Conservation (phyloP, 345 rosid genomes). For the Dipteronia dyeriana region DNA sequence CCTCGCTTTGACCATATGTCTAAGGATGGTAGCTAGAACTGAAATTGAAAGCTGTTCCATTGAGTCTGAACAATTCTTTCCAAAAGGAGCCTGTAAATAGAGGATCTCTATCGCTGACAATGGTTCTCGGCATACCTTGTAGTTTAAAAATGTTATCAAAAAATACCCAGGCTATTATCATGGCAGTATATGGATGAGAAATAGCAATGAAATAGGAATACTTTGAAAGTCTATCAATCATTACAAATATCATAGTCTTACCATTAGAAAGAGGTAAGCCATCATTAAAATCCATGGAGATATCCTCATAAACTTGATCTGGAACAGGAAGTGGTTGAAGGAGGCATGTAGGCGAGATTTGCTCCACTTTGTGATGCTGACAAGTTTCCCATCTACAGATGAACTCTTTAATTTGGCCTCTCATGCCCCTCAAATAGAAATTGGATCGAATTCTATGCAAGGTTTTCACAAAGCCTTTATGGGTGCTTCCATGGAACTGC, state of each 20-base stretch:
- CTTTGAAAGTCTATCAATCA: slow-evolving; percentile 4
- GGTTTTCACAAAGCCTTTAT: neutral
- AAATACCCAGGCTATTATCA: neutral
- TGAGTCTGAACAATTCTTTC: neutral
- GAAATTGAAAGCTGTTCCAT: neutral
- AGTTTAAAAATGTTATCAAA: neutral
- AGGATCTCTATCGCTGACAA: neutral
- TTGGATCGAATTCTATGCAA: neutral
- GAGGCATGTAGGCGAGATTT: neutral
- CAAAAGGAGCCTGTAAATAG: neutral
- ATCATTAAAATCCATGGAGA: slow-evolving; percentile 1
- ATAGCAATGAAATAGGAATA: neutral
- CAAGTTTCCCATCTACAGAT: neutral
- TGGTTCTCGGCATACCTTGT: neutral
- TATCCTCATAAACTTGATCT: too few relatives aligned
- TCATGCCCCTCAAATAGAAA: neutral
- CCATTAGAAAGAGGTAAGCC: neutral
- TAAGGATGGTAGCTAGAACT: neutral
- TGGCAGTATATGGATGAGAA: neutral
- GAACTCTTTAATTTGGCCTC: neutral
- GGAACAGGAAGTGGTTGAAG: neutral
- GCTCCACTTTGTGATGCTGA: neutral
- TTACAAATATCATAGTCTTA: neutral
- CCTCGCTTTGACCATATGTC: neutral
- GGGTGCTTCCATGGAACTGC: neutral